Base-by-base conservation (phyloP, 2,329 filamentous ascomycete species). In the Aulographum hederae region DNA sequence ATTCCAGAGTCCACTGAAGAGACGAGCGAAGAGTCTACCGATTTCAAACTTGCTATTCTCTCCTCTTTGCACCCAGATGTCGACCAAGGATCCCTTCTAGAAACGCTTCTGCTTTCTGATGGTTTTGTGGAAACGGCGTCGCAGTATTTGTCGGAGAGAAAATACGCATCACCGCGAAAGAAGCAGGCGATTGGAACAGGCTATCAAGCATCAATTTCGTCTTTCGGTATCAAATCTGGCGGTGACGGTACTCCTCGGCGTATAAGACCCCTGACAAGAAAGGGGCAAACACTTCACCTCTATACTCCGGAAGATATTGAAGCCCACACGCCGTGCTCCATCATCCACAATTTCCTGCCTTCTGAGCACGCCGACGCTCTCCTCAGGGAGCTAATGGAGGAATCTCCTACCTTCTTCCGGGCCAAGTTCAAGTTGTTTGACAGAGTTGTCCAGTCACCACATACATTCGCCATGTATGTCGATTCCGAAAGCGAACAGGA, bases 331-430 rank as follows among this genome's bases (percentile, higher is more conserved):
- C 84, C 89, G 1, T 94, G 85, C 54, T 85, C 80, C 8, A 78
- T 95, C 40, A 73, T 94, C 34, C 84, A 92, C 53, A 89, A 93
- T 45, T 94, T 95, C 43, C 61, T 98, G 1, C 73, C 81, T 0
- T 18, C 62, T 0, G 60, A 73, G 2, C 63, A 78, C 36, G 86
- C 89, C 25, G 76, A 82, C 39, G 61, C 65, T 1, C 61, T 98
- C 10, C 60, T 95, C 1, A 50, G 53, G 19, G 85, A 95, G 48
- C 63, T 95, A 23, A 54, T 94, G 1, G 55, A 65, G 2, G 82
- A 94, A 53, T 65, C 78, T 1, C 58, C 67, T 15, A 69, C 74
- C 0, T 93, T 84, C 46, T 61, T 73, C 31, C 70, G 65, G 39
- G 67, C 70, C 16, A 73, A 69, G 0, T 93, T 94, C 46, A 80